Percentiles rank a stretch among this genome's conserved stretches.
Conservation (phyloP, 768 basidiomycete genomes). For the Aureoboletus auriporus region DNA sequence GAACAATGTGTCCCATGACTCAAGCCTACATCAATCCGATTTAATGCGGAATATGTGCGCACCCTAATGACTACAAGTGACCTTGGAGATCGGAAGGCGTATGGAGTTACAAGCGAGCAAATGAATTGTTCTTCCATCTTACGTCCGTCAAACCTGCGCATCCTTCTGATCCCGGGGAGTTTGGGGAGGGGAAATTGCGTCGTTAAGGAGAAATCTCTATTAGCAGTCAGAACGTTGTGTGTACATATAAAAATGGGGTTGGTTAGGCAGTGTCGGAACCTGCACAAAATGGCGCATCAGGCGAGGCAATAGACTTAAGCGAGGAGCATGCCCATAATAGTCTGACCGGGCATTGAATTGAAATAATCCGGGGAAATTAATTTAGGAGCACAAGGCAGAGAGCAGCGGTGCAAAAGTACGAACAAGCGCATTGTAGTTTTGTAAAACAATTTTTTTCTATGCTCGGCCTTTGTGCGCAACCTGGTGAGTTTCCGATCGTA, state of each 20-base stretch:
- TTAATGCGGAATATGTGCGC: constrained; percentile 98
- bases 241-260: background rate
- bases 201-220: constrained; percentile 8
- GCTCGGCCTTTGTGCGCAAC: background rate
- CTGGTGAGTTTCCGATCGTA: background rate
- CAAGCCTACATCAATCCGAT: constrained; percentile 86
- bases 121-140: constrained; percentile 8
- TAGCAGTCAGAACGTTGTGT: background rate
- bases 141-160: constrained; percentile 12
- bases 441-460: too few relatives aligned
- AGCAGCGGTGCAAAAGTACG: background rate
- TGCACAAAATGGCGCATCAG: background rate
- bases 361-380: background rate
- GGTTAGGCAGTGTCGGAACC: background rate
- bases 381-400: background rate
- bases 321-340: background rate
- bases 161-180: constrained; percentile 6
- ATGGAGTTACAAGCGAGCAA: background rate
- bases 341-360: too few relatives aligned
- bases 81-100: background rate
- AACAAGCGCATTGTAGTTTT: background rate
- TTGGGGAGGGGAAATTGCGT: constrained; percentile 5
- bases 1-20: constrained; percentile 88
- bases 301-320: background rate
- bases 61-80: constrained; percentile 26